Evolutionary conservation across 1,139 yeast genomes (phyloP).

Genomic region (Meyerozyma guilliermondii): DNA sequence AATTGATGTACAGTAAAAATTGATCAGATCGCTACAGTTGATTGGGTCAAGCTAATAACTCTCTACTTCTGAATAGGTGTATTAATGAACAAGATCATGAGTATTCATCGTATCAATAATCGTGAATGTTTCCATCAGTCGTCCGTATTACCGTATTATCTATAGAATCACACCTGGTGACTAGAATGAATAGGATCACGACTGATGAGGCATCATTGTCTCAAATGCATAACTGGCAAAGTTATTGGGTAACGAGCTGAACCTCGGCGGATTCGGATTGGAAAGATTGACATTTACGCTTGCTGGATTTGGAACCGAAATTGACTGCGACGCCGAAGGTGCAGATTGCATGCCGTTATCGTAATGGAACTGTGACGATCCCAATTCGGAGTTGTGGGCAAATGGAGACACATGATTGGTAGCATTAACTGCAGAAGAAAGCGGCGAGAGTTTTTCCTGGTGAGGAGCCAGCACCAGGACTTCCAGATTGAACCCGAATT

Average conservation of each 20-base stretch:
- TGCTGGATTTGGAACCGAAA: background rate
- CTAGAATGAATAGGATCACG: constrained; percentile 1
- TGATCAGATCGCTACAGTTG: too few species aligned
- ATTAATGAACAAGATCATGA: too few species aligned
- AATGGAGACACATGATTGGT: background rate
- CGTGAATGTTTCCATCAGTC: background rate
- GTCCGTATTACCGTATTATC: background rate
- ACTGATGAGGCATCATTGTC: constrained; percentile 1
- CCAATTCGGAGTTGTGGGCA: background rate
- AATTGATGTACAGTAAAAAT: too few species aligned
- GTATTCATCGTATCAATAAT: too few species aligned
- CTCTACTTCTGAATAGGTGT: too few species aligned
- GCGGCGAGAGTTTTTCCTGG: constrained; percentile 1
- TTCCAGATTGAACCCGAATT: background rate
- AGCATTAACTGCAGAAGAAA: background rate
- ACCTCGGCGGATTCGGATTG: background rate
- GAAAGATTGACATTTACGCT: constrained; percentile 1
- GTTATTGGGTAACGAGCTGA: constrained; percentile 2
- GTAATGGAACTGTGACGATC: background rate
- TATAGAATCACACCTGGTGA: constrained; percentile 1
- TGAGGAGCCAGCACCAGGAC: background rate
- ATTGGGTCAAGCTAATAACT: too few species aligned
- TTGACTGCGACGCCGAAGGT: background rate
- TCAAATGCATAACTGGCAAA: background rate
- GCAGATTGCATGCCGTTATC: background rate